Evolutionary conservation across 176 grass and related monocot genomes (phyloP).

Genomic region (Zea luxurians): DNA sequence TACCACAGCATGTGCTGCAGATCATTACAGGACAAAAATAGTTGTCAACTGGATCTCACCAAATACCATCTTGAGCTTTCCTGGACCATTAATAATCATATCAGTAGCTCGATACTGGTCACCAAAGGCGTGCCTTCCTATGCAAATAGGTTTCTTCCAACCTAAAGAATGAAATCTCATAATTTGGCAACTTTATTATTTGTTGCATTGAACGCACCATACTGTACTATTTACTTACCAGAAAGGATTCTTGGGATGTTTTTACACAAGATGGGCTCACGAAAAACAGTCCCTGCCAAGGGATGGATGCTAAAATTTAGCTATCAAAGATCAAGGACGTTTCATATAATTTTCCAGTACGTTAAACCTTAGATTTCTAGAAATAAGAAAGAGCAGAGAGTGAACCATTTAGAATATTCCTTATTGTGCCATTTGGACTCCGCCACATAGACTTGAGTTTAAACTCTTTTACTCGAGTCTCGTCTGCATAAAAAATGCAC

Average conservation of each 20-base stretch:
- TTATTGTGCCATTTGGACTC: constrained; percentile 64
- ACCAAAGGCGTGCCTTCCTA: constrained; percentile 96
- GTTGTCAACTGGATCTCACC: constrained; percentile 52
- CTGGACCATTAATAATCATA: constrained; percentile 76
- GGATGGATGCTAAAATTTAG: background rate
- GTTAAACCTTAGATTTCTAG: background rate
- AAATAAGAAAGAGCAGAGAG: constrained; percentile 21
- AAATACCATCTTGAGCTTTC: constrained; percentile 97
- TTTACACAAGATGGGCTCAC: constrained; percentile 87
- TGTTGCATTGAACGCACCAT: background rate
- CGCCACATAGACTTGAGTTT: constrained; percentile 71
- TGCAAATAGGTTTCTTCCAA: constrained; percentile 98
- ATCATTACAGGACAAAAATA: constrained; percentile 2
- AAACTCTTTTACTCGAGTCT: constrained; percentile 65
- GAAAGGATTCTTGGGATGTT: constrained; percentile 75
- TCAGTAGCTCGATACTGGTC: constrained; percentile 97
- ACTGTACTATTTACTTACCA: constrained; percentile 56
- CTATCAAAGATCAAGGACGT: background rate
- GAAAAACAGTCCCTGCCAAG: constrained; percentile 89
- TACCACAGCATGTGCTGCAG: background rate
- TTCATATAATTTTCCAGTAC: background rate
- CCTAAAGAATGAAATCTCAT: constrained; percentile 39
- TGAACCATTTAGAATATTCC: constrained; percentile 62
- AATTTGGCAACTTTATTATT: background rate
- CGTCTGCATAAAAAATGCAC: constrained; percentile 42